Conservation (phyloP, 768 basidiomycete species). For the Phylloporus scabripes region DNA sequence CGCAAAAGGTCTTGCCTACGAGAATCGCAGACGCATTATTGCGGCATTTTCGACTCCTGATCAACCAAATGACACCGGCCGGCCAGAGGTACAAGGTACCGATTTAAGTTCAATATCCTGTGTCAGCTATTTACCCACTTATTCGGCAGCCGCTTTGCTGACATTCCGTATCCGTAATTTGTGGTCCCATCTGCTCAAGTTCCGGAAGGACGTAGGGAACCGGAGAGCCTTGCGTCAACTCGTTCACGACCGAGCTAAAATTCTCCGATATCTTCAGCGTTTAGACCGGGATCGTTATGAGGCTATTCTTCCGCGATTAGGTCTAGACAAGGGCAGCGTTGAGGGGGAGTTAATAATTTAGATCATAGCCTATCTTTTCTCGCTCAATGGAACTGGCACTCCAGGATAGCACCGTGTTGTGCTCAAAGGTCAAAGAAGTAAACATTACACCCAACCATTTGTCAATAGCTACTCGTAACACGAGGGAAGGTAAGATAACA, state of each 20-base stretch:
- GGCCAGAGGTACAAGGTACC: slow-evolving; percentile 86
- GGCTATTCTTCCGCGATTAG: slow-evolving; percentile 61
- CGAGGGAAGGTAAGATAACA: not conserved
- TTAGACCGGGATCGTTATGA: slow-evolving; percentile 69
- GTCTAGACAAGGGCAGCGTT: slow-evolving; percentile 71
- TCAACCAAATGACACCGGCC: slow-evolving; percentile 70
- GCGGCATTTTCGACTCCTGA: slow-evolving; percentile 67
- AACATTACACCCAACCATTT: slow-evolving; percentile 10
- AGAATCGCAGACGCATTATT: slow-evolving; percentile 79
- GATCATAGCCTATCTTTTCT: slow-evolving; percentile 4
- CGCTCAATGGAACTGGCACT: not conserved
- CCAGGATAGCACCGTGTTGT: no score
- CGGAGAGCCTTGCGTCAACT: slow-evolving; percentile 70
- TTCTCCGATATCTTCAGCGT: slow-evolving; percentile 73
- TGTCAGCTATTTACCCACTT: not conserved
- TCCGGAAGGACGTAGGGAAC: slow-evolving; percentile 72
- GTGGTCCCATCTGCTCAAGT: slow-evolving; percentile 64
- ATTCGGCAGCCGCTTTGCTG: slow-evolving; percentile 66
- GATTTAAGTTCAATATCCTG: not conserved
- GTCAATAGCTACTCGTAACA: slow-evolving; percentile 15
- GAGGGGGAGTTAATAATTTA: slow-evolving; percentile 86
- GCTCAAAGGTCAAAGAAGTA: not conserved
- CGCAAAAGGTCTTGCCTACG: slow-evolving; percentile 78
- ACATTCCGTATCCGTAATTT: slow-evolving; percentile 84
- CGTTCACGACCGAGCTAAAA: slow-evolving; percentile 76